A percentile compares a stretch with the other conserved stretches of the same genome.
phyloP scores from a whole-genome alignment of 2,329 filamentous ascomycete genomes.

The Fusarium euwallaceae region DNA sequence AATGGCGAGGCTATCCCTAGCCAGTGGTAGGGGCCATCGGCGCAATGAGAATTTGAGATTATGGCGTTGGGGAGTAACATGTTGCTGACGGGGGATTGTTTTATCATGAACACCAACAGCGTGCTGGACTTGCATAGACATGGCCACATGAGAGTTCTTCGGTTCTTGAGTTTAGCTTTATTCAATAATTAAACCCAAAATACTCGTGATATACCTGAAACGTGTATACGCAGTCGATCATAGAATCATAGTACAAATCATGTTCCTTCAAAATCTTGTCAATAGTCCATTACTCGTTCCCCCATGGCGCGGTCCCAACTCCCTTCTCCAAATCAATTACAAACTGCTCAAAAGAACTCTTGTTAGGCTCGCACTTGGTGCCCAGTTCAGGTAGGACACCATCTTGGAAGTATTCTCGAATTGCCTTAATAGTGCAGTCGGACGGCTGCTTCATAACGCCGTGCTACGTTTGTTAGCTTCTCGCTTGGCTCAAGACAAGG shows the following conservation, averaged over 20 bases:
- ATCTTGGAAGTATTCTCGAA: conserved; percentile 14
- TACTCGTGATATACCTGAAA: neutral
- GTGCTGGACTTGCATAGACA: neutral
- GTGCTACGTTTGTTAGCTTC: conserved; percentile 12
- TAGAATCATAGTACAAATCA: neutral
- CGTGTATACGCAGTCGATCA: neutral
- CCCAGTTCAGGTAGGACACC: conserved; percentile 15
- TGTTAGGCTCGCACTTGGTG: conserved; percentile 8
- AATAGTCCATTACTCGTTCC: neutral
- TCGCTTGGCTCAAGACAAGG: neutral
- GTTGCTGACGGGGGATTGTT: neutral
- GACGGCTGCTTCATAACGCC: conserved; percentile 22
- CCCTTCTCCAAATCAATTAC: neutral
- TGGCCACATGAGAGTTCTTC: neutral
- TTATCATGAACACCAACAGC: neutral
- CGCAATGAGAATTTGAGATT: neutral
- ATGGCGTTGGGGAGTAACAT: neutral
- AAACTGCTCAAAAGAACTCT: conserved; percentile 2
- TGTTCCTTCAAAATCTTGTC: neutral
- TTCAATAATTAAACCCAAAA: neutral
- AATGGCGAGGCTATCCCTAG: neutral
- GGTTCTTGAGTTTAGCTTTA: neutral
- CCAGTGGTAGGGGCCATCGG: neutral
- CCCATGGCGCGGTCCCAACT: neutral
- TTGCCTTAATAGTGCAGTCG: conserved; percentile 16